Evolutionary conservation across 164 flowering plant genomes (phyloP).

Genomic region (Platanus orientalis): DNA sequence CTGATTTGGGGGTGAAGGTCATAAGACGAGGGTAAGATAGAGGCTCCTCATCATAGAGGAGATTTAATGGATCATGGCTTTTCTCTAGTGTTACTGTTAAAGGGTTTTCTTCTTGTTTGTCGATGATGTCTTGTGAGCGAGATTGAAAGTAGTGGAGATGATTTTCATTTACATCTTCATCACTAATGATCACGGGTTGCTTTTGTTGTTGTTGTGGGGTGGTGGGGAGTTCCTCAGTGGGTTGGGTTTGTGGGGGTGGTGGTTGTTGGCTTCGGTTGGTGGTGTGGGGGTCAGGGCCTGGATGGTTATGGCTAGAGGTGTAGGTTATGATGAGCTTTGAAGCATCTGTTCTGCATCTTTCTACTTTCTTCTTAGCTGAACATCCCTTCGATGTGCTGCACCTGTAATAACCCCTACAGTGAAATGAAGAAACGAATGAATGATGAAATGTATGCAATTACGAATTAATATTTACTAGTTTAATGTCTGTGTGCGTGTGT

Average conservation of each 20-base stretch:
- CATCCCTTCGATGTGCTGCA: slow-evolving; percentile 92
- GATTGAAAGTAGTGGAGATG: slow-evolving; percentile 35
- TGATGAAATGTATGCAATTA: no score
- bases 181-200: slow-evolving; percentile 5
- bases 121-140: slow-evolving; percentile 23
- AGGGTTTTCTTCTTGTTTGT: slow-evolving; percentile 27
- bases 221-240: slow-evolving; percentile 13
- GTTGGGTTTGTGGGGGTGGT: slow-evolving; percentile 15
- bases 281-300: no score
- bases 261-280: slow-evolving; percentile 9
- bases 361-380: slow-evolving; percentile 88
- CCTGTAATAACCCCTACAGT: slow-evolving; percentile 77
- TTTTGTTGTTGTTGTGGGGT: slow-evolving; percentile 16
- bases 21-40: slow-evolving; percentile 29
- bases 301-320: slow-evolving; percentile 74
- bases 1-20: slow-evolving; percentile 37
- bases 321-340: slow-evolving; percentile 76
- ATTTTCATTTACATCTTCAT: slow-evolving; percentile 29
- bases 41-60: slow-evolving; percentile 48
- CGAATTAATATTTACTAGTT: no score
- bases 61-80: slow-evolving; percentile 18
- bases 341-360: slow-evolving; percentile 81
- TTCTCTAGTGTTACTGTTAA: slow-evolving; percentile 27
- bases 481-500: no score
- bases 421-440: background rate